phyloP scores from a whole-genome alignment of 139 green algal species.

The Bryopsis sp. region DNA sequence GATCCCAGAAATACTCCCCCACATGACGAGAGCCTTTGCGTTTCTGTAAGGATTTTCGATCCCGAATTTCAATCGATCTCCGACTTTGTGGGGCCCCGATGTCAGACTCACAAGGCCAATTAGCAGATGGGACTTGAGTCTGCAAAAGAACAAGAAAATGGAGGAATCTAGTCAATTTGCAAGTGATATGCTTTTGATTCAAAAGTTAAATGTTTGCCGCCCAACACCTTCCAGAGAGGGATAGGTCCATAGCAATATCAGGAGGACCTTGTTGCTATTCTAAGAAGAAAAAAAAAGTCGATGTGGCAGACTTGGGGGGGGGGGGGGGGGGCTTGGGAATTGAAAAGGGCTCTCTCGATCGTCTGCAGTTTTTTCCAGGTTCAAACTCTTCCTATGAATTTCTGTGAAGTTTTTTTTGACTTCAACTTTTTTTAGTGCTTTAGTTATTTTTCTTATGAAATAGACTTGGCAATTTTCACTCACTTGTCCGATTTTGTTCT shows the following conservation, averaged over 20 bases:
- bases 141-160: too few relatives aligned
- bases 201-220: too few relatives aligned
- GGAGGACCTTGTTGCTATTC: too few relatives aligned
- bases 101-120: background rate
- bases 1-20: background rate
- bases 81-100: background rate
- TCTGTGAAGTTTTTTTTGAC: background rate
- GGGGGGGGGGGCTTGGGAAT: background rate
- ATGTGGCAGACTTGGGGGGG: too few relatives aligned
- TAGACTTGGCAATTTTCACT: background rate
- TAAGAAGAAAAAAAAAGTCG: too few relatives aligned
- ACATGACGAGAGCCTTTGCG: background rate
- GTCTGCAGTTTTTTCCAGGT: background rate
- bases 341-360: background rate
- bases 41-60: constrained; percentile 10
- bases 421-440: background rate
- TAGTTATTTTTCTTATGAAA: background rate
- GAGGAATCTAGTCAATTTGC: too few relatives aligned
- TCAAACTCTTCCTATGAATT: background rate
- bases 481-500: background rate
- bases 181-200: too few relatives aligned
- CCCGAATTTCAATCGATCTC: background rate
- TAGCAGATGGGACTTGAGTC: too few relatives aligned
- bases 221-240: too few relatives aligned
- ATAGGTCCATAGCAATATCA: too few relatives aligned